Conservation (phyloP, 176 grass and related monocot genomes). For the Elymus sibiricus region DNA sequence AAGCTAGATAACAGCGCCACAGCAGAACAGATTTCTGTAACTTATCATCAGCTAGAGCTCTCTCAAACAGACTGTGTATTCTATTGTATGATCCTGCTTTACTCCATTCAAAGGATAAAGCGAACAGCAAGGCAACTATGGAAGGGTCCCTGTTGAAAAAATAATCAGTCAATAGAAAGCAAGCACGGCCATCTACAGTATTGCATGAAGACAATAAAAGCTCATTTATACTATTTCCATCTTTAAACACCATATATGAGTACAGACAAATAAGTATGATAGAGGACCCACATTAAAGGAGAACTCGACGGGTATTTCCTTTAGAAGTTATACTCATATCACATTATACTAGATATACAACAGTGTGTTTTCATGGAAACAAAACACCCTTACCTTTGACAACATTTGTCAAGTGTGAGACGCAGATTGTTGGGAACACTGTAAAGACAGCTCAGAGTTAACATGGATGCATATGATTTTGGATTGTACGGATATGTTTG, state of each 20-base stretch:
- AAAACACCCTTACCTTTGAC: slow-evolving; percentile 56
- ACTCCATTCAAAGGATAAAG: slow-evolving; percentile 79
- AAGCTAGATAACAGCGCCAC: slow-evolving; percentile 88
- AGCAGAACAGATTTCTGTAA: slow-evolving; percentile 91
- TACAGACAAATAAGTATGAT: background rate
- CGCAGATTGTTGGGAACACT: slow-evolving; percentile 80
- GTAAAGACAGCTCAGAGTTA: slow-evolving; percentile 69
- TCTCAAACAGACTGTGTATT: slow-evolving; percentile 91
- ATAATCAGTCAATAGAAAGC: slow-evolving; percentile 4
- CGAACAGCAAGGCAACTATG: slow-evolving; percentile 69
- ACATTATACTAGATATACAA: background rate
- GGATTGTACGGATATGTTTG: slow-evolving; percentile 83
- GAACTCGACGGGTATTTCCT: background rate
- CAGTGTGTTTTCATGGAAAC: slow-evolving; percentile 8
- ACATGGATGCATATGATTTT: slow-evolving; percentile 70
- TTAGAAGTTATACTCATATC: background rate
- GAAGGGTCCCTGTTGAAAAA: slow-evolving; percentile 65
- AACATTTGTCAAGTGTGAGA: slow-evolving; percentile 78
- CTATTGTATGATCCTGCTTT: slow-evolving; percentile 74
- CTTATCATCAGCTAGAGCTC: slow-evolving; percentile 74
- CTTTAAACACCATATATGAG: background rate
- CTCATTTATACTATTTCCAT: background rate
- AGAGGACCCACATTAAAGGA: background rate
- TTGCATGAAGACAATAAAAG: slow-evolving; percentile 1
- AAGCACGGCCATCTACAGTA: slow-evolving; percentile 4